Evolutionary conservation across 2,329 filamentous ascomycete genomes (phyloP).

Genomic region (Nakataea oryzae): DNA sequence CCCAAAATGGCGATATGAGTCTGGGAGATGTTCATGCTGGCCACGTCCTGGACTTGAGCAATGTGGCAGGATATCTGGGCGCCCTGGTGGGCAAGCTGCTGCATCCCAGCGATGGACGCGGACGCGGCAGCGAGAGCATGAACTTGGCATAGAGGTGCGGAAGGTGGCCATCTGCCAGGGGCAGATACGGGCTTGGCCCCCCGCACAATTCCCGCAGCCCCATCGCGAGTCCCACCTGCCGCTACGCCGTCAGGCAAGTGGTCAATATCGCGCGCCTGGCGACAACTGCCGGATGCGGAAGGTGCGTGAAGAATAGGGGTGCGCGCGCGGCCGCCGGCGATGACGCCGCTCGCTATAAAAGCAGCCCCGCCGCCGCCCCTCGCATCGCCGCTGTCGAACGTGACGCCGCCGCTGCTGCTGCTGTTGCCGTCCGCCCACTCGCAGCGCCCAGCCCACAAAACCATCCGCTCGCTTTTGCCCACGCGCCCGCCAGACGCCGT

Average conservation of each 20-base stretch:
- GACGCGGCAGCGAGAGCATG: background rate
- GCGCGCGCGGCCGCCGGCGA: too few species aligned
- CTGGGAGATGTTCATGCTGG: background rate
- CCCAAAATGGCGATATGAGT: background rate
- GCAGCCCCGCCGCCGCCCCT: too few species aligned
- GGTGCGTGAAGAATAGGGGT: background rate
- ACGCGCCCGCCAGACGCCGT: background rate
- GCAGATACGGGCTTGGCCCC: background rate
- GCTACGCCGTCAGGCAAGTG: background rate
- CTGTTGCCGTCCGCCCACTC: too few species aligned
- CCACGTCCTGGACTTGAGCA: too few species aligned
- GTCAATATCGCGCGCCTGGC: background rate
- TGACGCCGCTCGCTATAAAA: too few species aligned
- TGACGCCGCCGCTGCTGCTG: too few species aligned
- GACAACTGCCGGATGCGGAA: background rate
- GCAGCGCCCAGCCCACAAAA: too few species aligned
- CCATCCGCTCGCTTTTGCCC: too few species aligned
- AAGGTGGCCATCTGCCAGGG: background rate
- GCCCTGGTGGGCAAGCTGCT: too few species aligned
- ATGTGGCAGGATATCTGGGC: background rate
- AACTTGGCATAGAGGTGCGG: background rate
- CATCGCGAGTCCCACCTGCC: background rate
- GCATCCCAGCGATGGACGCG: too few species aligned
- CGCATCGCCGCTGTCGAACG: too few species aligned
- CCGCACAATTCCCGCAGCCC: background rate